Percentiles rank a stretch among this genome's conserved stretches.
Conservation (phyloP, 2,329 filamentous ascomycete genomes). For the Paradendryphiella salina region DNA sequence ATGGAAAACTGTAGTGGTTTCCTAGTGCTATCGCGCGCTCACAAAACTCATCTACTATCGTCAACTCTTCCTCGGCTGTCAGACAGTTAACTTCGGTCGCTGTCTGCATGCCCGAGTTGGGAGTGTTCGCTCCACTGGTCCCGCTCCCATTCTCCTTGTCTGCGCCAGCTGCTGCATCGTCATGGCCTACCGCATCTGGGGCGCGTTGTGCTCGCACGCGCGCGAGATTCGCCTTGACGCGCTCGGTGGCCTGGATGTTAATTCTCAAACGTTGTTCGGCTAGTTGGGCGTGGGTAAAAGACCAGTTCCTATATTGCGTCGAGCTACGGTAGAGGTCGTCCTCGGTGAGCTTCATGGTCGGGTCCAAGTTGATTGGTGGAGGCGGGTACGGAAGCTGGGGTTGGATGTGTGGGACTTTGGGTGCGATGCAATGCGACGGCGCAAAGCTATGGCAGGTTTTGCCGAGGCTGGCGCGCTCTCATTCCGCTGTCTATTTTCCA, state of each 20-base stretch:
- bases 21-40: conserved; percentile 60
- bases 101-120: conserved; percentile 19
- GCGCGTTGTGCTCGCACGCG: conserved; percentile 49
- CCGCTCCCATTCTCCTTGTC: conserved; percentile 41
- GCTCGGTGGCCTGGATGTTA: conserved; percentile 75
- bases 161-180: conserved; percentile 32
- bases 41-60: conserved; percentile 79
- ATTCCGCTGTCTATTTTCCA: neutral
- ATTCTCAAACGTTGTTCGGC: conserved; percentile 73
- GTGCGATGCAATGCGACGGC: conserved; percentile 2
- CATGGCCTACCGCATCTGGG: conserved; percentile 37
- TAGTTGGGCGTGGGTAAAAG: conserved; percentile 76
- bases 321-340: conserved; percentile 89
- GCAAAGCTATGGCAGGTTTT: conserved; percentile 20
- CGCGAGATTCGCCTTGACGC: conserved; percentile 62
- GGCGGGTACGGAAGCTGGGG: conserved; percentile 10
- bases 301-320: conserved; percentile 91
- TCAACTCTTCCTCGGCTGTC: conserved; percentile 79
- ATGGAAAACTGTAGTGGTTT: conserved; percentile 63
- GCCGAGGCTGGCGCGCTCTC: conserved; percentile 15
- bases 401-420: neutral
- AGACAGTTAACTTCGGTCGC: conserved; percentile 71
- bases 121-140: conserved; percentile 37
- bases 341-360: conserved; percentile 66
- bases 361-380: conserved; percentile 4